Conservation (phyloP, 176 grass and related monocot species). For the Rhynchospora breviuscula region DNA sequence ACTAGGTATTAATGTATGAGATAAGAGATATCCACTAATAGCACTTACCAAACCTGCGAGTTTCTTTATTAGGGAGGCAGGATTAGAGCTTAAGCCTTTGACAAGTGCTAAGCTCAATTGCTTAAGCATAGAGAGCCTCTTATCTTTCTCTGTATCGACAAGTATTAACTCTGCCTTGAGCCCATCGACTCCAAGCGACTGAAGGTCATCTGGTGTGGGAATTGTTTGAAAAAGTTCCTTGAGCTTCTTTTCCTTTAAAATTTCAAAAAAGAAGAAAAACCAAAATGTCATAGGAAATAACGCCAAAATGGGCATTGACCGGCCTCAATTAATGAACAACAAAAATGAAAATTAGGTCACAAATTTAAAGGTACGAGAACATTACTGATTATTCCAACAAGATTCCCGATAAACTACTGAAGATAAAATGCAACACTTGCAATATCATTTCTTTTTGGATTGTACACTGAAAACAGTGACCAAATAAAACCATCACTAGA, state of each 20-base stretch:
- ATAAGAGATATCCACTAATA: neutral
- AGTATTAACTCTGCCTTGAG: conserved; percentile 87
- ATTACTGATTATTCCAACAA: neutral
- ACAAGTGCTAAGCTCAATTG: conserved; percentile 76
- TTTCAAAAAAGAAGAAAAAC: conserved; percentile 28
- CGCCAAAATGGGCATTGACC: neutral
- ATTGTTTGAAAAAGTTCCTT: conserved; percentile 79
- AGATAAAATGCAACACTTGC: neutral
- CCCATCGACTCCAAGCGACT: conserved; percentile 76
- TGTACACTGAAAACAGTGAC: neutral
- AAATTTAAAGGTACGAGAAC: neutral
- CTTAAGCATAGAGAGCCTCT: conserved; percentile 80
- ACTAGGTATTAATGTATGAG: neutral
- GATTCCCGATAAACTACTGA: neutral
- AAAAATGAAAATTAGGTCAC: neutral
- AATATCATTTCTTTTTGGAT: neutral
- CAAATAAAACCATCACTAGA: neutral
- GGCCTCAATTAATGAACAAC: neutral
- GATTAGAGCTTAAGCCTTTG: conserved; percentile 81
- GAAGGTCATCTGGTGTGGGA: conserved; percentile 78
- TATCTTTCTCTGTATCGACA: conserved; percentile 85
- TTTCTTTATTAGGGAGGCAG: conserved; percentile 72
- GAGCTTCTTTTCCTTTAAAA: conserved; percentile 77
- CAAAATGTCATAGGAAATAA: neutral
- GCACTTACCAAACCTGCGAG: conserved; percentile 84